These are phyloP conservation scores for Datura wrightii DNA, from an alignment of 257 asterid genomes.

Conservation along the genomic window DNA sequence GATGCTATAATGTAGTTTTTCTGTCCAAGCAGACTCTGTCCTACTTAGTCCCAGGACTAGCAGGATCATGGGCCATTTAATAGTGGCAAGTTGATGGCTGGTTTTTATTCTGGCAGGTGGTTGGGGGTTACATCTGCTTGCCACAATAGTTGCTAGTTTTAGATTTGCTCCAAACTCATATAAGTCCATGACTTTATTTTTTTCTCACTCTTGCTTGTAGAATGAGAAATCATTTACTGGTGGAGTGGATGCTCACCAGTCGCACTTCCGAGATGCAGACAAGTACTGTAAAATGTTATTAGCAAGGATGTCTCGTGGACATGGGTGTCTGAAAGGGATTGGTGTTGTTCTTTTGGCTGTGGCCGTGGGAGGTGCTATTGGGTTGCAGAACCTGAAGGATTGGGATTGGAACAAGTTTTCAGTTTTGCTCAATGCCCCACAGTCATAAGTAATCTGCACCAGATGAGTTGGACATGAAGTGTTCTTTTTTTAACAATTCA, in stretches of 20 bases:
- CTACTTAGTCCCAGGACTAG: slow-evolving; percentile 1
- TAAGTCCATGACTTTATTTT: neutral
- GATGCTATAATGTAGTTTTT: neutral
- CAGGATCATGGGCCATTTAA: neutral
- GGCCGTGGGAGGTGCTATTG: slow-evolving; percentile 60
- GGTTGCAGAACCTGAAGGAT: slow-evolving; percentile 52
- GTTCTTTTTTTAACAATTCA: slow-evolving; percentile 20
- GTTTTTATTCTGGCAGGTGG: neutral
- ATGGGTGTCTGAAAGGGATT: slow-evolving; percentile 57
- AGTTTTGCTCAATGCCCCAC: slow-evolving; percentile 48
- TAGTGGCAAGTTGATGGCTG: neutral
- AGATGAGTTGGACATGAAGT: neutral
- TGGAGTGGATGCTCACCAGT: slow-evolving; percentile 55
- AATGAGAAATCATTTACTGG: slow-evolving; percentile 67
- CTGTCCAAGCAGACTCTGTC: neutral
- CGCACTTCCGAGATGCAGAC: slow-evolving; percentile 64
- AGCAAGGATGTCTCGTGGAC: slow-evolving; percentile 60
- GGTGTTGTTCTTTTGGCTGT: slow-evolving; percentile 42
- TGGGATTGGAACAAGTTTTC: slow-evolving; percentile 55
- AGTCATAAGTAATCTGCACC: slow-evolving; percentile 66
- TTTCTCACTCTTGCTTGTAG: slow-evolving; percentile 42
- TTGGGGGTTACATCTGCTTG: neutral
- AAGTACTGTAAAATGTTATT: slow-evolving; percentile 58
- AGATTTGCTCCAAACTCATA: slow-evolving; percentile 1
- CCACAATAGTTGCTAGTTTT: slow-evolving; percentile 14